Evolutionary conservation across 768 basidiomycete species (phyloP).

Genomic region (Naganishia friedmannii): DNA sequence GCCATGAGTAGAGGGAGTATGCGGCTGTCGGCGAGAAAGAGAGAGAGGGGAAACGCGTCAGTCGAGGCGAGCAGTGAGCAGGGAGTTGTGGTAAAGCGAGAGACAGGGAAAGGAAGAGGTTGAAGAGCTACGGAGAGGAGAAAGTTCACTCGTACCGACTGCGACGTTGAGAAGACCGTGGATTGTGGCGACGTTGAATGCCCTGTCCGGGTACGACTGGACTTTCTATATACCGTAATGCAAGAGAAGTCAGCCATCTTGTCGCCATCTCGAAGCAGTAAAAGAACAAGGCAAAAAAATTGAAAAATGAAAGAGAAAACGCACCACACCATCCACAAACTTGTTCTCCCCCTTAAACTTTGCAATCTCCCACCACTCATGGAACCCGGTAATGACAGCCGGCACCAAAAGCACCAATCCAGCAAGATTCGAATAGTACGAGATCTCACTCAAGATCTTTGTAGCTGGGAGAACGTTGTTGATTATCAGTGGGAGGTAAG

Average conservation of each 20-base stretch:
- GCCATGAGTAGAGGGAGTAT: slow-evolving; percentile 26
- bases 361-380: slow-evolving; percentile 49
- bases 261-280: background rate
- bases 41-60: background rate
- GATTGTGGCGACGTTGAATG: slow-evolving; percentile 36
- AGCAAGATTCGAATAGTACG: slow-evolving; percentile 47
- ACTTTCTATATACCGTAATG: slow-evolving; percentile 36
- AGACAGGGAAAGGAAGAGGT: too few species aligned
- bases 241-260: slow-evolving; percentile 37
- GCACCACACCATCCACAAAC: slow-evolving; percentile 36
- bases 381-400: slow-evolving; percentile 45
- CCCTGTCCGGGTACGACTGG: slow-evolving; percentile 28
- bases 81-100: too few species aligned
- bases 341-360: slow-evolving; percentile 39
- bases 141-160: slow-evolving; percentile 9
- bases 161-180: slow-evolving; percentile 28
- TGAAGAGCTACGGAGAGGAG: too few species aligned
- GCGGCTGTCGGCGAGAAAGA: slow-evolving; percentile 1
- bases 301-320: background rate
- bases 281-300: too few species aligned
- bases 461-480: slow-evolving; percentile 41
- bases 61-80: background rate
- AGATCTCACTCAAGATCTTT: slow-evolving; percentile 39
- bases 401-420: slow-evolving; percentile 45
- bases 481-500: slow-evolving; percentile 33